A percentile compares a stretch with the other conserved stretches of the same genome.
Evolutionary conservation across 2,329 filamentous ascomycete species (phyloP).

Genomic region (Cytospora chrysosperma): DNA sequence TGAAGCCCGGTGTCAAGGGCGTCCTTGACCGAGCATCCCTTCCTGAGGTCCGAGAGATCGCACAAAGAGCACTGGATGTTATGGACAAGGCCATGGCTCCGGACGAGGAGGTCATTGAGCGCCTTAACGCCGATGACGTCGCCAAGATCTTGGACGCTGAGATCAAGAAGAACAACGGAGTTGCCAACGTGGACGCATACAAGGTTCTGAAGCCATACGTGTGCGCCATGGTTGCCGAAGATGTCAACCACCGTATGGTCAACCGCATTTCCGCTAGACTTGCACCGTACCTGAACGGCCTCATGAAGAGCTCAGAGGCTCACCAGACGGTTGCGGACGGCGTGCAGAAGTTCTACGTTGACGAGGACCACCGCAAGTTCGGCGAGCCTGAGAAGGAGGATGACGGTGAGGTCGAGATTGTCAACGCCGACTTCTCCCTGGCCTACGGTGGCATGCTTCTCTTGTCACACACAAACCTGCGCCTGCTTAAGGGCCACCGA

Average conservation of each 20-base stretch:
- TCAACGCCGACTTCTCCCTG: slow-evolving; percentile 96
- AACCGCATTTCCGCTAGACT: slow-evolving; percentile 68
- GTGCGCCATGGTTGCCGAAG: slow-evolving; percentile 80
- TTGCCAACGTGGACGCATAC: slow-evolving; percentile 63
- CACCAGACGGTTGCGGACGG: slow-evolving; percentile 65
- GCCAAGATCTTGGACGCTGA: slow-evolving; percentile 71
- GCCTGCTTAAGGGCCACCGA: slow-evolving; percentile 91
- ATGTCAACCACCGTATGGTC: slow-evolving; percentile 79
- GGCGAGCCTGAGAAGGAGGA: slow-evolving; percentile 84
- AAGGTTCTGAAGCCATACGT: slow-evolving; percentile 71
- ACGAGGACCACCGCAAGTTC: slow-evolving; percentile 84
- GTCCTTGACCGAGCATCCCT: slow-evolving; percentile 87
- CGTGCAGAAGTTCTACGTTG: slow-evolving; percentile 75
- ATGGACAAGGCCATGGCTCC: slow-evolving; percentile 92
- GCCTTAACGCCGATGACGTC: slow-evolving; percentile 71
- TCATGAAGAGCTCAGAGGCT: slow-evolving; percentile 63
- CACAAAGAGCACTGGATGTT: slow-evolving; percentile 74
- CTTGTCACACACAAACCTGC: slow-evolving; percentile 91
- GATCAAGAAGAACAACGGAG: slow-evolving; percentile 67
- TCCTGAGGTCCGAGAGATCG: slow-evolving; percentile 91
- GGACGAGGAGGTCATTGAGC: slow-evolving; percentile 63
- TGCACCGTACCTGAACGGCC: slow-evolving; percentile 70
- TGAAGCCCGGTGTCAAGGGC: slow-evolving; percentile 88
- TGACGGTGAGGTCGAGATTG: slow-evolving; percentile 90
- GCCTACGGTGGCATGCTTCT: slow-evolving; percentile 98